A percentile compares a stretch with the other conserved stretches of the same genome.
These are phyloP conservation scores for Clonostachys solani DNA, from an alignment of 2,329 filamentous ascomycete species.

Conservation along the genomic window DNA sequence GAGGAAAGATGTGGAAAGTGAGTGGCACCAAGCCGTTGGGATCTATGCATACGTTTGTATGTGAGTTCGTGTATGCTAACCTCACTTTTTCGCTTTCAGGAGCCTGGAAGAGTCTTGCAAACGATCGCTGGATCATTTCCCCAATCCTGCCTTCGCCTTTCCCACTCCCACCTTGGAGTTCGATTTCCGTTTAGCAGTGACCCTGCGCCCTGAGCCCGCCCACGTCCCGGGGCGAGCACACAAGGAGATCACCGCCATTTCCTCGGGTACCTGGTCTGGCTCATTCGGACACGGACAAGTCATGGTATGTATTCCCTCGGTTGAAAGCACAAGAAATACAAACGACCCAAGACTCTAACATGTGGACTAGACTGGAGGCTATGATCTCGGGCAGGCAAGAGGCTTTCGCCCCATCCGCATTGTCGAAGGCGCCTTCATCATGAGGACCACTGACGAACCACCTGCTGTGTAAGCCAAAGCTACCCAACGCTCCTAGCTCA, in stretches of 20 bases:
- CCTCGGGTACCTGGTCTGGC: conserved; percentile 40
- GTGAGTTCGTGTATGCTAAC: no score
- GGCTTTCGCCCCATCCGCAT: conserved; percentile 34
- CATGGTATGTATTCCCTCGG: conserved; percentile 24
- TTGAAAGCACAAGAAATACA: not conserved
- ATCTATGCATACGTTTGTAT: no score
- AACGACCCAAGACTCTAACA: not conserved
- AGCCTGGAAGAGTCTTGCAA: conserved; percentile 29
- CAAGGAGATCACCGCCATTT: conserved; percentile 45
- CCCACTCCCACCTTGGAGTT: conserved; percentile 41
- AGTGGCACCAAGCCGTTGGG: not conserved
- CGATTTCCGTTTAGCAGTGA: conserved; percentile 45
- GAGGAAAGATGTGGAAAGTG: not conserved
- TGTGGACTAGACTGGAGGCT: conserved; percentile 29
- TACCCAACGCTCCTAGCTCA: not conserved
- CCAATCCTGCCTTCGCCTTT: conserved; percentile 34
- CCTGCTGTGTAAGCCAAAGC: conserved; percentile 33
- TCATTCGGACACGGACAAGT: conserved; percentile 43
- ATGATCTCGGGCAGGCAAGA: conserved; percentile 33
- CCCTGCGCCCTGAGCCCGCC: conserved; percentile 35
- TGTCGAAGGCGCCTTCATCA: conserved; percentile 43
- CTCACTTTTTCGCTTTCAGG: not conserved
- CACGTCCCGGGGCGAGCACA: conserved; percentile 33
- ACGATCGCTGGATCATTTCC: conserved; percentile 30
- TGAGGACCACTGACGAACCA: conserved; percentile 40